Evolutionary conservation across 2,329 filamentous ascomycete species (phyloP), one percentile per base, ranked within the genome.

Genomic region (Paracamarosporium sp.): DNA sequence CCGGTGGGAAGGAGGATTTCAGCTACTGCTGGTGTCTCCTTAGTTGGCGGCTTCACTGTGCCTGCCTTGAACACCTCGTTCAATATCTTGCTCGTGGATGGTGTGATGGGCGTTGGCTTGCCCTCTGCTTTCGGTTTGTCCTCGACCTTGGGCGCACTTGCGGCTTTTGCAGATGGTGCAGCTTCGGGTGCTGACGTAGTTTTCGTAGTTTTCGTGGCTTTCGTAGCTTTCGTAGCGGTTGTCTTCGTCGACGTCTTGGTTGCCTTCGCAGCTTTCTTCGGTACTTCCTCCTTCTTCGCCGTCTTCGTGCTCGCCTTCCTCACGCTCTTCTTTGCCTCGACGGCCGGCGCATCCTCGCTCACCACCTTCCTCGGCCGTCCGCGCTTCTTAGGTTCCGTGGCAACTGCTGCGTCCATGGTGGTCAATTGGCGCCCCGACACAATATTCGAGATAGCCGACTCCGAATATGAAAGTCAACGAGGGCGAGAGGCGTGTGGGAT

Each of bases 311-410:
- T 60, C 13, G 64, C 64, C 47, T 66, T 67, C 61, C 64, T 66
- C 33, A 57, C 60, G n/a, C 53, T 61, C 25, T 50, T 56, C 56
- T 63, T 67, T 57, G 63, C 64, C 12, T 59, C 59, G 28, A 56
- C 62, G n/a, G 47, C 59, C 5, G 45, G 57, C 9, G 44, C 61
- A 33, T 65, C 62, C 46, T 66, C 69, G 15, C 53, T 61, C 33
- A 65, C 68, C 27, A 67, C 66, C 53, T 75, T 76, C 63, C 67
- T 75, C 38, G 72, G 70, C 27, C 70, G 64, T 33, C 71, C 72
- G 59, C 72, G 72, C 60, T 75, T 75, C 61, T 70, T 70, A 9
- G 66, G 55, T 40, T 66, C 62, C 25, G 59, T 46, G 1, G 60
- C 56, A 7, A 44, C 45, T 15, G 59, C 24, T 3, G 55, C 48